These are phyloP conservation scores for Scutellaria baicalensis DNA, from an alignment of 257 asterid genomes.

Conservation along the genomic window DNA sequence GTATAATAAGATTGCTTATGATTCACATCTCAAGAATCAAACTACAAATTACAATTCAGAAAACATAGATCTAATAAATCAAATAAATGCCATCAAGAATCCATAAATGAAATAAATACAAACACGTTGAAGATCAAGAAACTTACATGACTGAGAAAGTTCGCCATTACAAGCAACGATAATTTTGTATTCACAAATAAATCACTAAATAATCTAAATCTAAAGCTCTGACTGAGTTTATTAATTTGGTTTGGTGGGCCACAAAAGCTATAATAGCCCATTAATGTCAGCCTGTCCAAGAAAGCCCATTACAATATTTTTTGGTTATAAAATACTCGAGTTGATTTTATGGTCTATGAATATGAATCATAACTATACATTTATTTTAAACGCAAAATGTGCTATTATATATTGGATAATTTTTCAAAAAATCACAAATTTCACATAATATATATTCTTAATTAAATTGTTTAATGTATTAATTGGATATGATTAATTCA, in stretches of 20 bases:
- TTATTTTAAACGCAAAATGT: too few species aligned
- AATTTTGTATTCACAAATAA: neutral
- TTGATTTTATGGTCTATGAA: too few species aligned
- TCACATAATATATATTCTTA: too few species aligned
- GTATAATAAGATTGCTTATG: neutral
- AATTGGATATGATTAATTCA: too few species aligned
- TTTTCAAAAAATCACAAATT: too few species aligned
- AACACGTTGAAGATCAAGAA: neutral
- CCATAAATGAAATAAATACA: slow-evolving; percentile 1
- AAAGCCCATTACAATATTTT: too few species aligned
- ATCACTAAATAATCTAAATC: slow-evolving; percentile 3
- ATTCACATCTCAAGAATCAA: slow-evolving; percentile 13
- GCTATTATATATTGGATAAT: too few species aligned
- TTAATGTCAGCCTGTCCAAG: too few species aligned
- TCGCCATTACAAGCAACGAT: slow-evolving; percentile 29
- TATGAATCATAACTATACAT: too few species aligned
- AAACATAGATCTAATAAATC: slow-evolving; percentile 14
- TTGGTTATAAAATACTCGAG: too few species aligned
- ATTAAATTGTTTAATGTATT: too few species aligned
- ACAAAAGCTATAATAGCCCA: neutral
- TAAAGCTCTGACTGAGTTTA: slow-evolving; percentile 3
- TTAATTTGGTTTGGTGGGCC: slow-evolving; percentile 10
- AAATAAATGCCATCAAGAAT: neutral
- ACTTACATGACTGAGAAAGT: slow-evolving; percentile 42
- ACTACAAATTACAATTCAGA: neutral